Percentiles rank a stretch among this genome's conserved stretches.
Conservation (phyloP, 768 basidiomycete species). For the Paxillus involutus region DNA sequence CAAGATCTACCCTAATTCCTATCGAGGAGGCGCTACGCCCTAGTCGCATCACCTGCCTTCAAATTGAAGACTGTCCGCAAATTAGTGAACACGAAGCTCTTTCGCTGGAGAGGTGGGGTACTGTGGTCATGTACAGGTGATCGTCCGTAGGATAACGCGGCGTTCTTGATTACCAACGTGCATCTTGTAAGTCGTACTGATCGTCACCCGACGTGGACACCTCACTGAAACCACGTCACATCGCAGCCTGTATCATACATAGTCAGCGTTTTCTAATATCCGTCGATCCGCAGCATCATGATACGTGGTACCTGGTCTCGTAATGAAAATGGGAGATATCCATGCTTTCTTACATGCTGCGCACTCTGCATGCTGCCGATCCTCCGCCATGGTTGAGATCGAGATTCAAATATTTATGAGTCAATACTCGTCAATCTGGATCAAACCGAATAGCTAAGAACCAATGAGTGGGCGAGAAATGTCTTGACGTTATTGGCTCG, state of each 20-base stretch:
- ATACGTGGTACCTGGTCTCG: constrained; percentile 11
- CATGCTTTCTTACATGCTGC: neutral
- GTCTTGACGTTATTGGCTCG: constrained; percentile 1
- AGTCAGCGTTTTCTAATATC: constrained; percentile 22
- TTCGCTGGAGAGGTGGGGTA: constrained; percentile 38
- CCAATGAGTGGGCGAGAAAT: neutral
- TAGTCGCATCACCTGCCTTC: constrained; percentile 39
- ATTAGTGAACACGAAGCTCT: constrained; percentile 38
- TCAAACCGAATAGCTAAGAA: neutral
- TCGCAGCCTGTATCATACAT: constrained; percentile 12
- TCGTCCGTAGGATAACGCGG: neutral
- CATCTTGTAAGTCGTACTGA: constrained; percentile 17
- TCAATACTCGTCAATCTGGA: neutral
- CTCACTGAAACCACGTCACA: constrained; percentile 17
- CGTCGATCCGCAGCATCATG: constrained; percentile 20
- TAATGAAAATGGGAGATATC: constrained; percentile 5
- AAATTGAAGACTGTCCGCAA: constrained; percentile 41
- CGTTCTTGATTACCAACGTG: constrained; percentile 9
- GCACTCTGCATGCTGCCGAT: neutral
- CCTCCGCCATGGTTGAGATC: constrained; percentile 2
- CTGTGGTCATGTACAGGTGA: constrained; percentile 25
- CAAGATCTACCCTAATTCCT: constrained; percentile 36
- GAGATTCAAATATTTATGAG: constrained; percentile 5
- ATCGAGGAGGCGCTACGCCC: constrained; percentile 36
- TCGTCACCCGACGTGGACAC: constrained; percentile 8